A percentile compares a stretch with the other conserved stretches of the same genome.
phyloP scores from a whole-genome alignment of 129 eudicot species.

The Chrysanthemum makinoi region DNA sequence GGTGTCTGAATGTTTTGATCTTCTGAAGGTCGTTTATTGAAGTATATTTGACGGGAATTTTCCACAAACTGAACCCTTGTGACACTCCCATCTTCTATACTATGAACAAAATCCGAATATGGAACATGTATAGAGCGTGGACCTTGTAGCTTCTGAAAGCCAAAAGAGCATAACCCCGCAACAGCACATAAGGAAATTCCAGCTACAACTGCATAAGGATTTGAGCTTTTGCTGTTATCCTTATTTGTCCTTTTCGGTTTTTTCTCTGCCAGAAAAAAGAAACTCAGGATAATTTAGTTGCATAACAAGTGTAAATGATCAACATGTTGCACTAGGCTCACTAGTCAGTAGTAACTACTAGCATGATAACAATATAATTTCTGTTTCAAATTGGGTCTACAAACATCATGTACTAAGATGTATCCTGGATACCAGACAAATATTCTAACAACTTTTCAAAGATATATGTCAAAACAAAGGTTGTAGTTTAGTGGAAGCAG shows the following conservation, averaged over 20 bases:
- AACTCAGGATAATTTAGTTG: background rate
- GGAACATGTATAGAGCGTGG: slow-evolving; percentile 28
- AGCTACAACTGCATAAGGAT: slow-evolving; percentile 20
- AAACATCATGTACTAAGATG: background rate
- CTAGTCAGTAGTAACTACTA: background rate
- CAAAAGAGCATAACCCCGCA: slow-evolving; percentile 29
- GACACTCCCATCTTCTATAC: slow-evolving; percentile 37
- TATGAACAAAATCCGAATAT: slow-evolving; percentile 33
- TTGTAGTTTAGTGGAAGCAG: background rate
- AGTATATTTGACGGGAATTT: slow-evolving; percentile 37
- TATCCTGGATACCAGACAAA: background rate
- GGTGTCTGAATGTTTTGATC: slow-evolving; percentile 22
- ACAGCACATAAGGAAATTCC: slow-evolving; percentile 30
- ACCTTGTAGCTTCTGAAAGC: slow-evolving; percentile 24
- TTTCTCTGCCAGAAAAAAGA: slow-evolving; percentile 13
- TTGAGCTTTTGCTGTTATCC: slow-evolving; percentile 9
- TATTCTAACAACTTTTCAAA: background rate
- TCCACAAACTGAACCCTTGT: slow-evolving; percentile 38
- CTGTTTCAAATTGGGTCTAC: background rate
- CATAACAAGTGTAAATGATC: background rate
- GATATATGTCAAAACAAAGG: background rate
- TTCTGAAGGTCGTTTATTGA: slow-evolving; percentile 21
- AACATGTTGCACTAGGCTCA: background rate
- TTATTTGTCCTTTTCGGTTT: slow-evolving; percentile 5
- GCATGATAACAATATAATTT: background rate